Conservation (phyloP, 169 alveolate species). For the Sarcocystis neurona region DNA sequence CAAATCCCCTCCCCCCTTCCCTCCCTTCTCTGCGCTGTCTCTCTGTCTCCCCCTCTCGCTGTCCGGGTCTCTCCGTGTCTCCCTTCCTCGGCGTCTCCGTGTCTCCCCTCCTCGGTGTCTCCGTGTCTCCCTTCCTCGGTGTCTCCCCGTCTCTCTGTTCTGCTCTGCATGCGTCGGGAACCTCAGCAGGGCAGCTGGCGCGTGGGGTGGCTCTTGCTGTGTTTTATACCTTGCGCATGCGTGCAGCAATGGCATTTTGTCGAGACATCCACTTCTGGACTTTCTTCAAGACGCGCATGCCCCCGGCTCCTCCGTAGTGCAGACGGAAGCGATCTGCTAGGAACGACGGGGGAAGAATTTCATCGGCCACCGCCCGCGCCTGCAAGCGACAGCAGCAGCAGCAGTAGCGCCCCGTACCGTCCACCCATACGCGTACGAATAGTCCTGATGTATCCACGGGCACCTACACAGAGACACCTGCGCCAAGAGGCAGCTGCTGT, state of each 20-base stretch:
- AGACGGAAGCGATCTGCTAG: conserved; percentile 60
- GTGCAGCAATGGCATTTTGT: conserved; percentile 47
- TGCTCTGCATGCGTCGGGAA: no score
- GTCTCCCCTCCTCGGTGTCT: no score
- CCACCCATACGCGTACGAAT: no score
- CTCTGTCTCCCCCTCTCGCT: background rate
- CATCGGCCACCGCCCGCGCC: conserved; percentile 66
- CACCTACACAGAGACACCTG: background rate
- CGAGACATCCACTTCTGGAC: conserved; percentile 62
- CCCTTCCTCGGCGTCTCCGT: no score
- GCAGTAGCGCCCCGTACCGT: no score
- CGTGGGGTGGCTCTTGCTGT: no score
- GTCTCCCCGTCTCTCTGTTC: no score
- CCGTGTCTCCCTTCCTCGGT: no score
- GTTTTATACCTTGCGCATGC: conserved; percentile 50
- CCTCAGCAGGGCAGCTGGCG: no score
- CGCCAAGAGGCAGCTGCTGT: background rate
- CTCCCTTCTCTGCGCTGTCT: no score
- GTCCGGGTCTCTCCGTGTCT: background rate
- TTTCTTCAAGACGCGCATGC: conserved; percentile 60
- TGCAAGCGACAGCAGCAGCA: background rate
- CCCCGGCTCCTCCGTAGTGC: conserved; percentile 62
- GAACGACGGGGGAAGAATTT: conserved; percentile 62
- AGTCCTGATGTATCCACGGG: no score
- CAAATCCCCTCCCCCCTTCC: no score